Conservation (phyloP, 2,329 filamentous ascomycete species). For the Aspergillus persii region DNA sequence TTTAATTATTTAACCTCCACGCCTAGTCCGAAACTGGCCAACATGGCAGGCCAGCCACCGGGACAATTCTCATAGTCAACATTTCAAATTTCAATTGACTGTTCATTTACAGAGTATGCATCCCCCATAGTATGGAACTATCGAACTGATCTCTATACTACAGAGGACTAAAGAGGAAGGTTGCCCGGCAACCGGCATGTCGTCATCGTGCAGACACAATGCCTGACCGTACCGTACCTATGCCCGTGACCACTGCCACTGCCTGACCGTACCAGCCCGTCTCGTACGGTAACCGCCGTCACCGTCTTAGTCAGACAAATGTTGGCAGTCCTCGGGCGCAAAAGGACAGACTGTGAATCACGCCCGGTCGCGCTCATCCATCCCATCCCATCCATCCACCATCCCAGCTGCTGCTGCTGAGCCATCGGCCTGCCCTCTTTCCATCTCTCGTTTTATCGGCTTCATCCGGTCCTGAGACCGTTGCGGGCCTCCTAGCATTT, state of each 20-base stretch:
- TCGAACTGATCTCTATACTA: no score
- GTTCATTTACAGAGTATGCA: no score
- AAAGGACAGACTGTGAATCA: neutral
- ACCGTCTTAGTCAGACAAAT: neutral
- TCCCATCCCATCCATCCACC: neutral
- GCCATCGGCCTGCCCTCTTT: conserved; percentile 1
- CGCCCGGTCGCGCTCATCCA: neutral
- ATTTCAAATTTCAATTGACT: no score
- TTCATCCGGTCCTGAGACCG: neutral
- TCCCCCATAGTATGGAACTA: no score
- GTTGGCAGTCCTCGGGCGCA: neutral
- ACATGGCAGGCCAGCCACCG: no score
- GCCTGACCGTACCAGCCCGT: no score
- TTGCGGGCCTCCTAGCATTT: neutral
- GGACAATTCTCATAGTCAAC: no score
- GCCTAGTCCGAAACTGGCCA: no score
- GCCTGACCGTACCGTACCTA: no score
- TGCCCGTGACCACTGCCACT: neutral
- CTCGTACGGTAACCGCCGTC: neutral
- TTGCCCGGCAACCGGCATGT: neutral
- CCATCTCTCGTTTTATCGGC: neutral
- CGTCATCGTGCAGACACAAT: neutral
- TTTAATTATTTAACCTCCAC: no score
- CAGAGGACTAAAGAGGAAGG: neutral
- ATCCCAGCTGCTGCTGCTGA: neutral